Evolutionary conservation across 2,329 filamentous ascomycete genomes (phyloP), one percentile per base, ranked within the genome.

Genomic region (Lachnellula cervina): DNA sequence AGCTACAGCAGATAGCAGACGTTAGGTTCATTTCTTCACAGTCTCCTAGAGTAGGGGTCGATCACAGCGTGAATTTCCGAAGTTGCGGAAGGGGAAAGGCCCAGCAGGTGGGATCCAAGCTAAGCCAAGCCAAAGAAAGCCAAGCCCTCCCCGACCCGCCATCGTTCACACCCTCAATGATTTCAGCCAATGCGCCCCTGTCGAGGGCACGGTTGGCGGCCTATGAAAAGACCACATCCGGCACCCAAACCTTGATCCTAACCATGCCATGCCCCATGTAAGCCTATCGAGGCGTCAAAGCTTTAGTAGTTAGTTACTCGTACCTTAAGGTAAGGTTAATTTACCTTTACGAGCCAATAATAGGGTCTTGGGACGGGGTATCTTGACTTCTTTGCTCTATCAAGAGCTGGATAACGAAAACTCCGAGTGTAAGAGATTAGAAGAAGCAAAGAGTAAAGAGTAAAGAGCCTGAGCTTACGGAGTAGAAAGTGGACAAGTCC

Each of bases 211-310:
- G 55, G 57, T 37, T 43, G 32, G 43, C 55, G 57, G 61, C 59
- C 57, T 60, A 59, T 59, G 51, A 61, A 32, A 54, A 46, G 56
- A 40, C 51, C 54, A 46, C 55, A 45, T 55, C 60, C 61, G 58
- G 54, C 23, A 32, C 21, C 35, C 1, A 13, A 59, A 21, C 57
- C 61, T 38, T 58, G 57, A 57, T 52, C 56, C 61, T 47, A 23
- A 54, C 34, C 40, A 11, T 32, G 25, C 7, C 25, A 28, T 28
- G 7, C 25, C 7, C 6, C 7, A 28, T 25, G 50, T 25, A 51
- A 5, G 16, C 28, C 38, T 35, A 6, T 35, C 25, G 19, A 48
- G 47, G 42, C n/a, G 51, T 42, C 52, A 35, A 53, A 46, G 50
- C 49, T 52, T 53, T 56, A 53, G 48, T 56, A 51, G 44, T 49